Conservation (phyloP, 306 rosid species). For the Glycine soja region DNA sequence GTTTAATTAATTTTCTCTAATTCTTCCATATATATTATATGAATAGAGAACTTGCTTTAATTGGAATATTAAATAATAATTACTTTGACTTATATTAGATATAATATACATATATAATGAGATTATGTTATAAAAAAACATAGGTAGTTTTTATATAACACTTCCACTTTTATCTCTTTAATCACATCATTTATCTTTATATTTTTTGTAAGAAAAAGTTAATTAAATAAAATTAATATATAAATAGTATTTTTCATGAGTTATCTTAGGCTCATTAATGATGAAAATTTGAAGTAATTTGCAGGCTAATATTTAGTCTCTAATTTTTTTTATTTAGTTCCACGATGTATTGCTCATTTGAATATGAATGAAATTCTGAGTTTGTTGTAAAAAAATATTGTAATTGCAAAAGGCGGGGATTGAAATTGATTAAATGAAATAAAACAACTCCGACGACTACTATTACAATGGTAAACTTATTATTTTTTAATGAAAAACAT, state of each 20-base stretch:
- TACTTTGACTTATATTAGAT: background rate
- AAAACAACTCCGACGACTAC: background rate
- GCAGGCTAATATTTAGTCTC: background rate
- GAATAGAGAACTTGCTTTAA: conserved; percentile 15
- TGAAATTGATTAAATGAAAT: background rate
- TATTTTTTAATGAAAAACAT: background rate
- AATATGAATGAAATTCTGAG: no score
- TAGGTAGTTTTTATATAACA: background rate
- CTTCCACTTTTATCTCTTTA: background rate
- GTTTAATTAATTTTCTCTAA: conserved; percentile 6
- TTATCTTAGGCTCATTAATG: background rate
- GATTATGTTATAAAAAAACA: background rate
- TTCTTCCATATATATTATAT: background rate
- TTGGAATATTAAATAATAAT: conserved; percentile 6
- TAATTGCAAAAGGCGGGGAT: background rate
- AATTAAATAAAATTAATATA: background rate
- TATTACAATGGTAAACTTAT: background rate
- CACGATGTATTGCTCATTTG: no score
- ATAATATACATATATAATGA: background rate
- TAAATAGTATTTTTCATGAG: background rate
- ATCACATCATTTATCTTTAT: background rate
- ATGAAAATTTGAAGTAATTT: background rate
- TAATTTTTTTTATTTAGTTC: no score
- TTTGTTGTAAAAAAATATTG: no score
- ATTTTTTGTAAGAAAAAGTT: no score